These are phyloP conservation scores for Rhytidhysteron rufulum DNA, from an alignment of 2,329 filamentous ascomycete species.

Conservation along the genomic window DNA sequence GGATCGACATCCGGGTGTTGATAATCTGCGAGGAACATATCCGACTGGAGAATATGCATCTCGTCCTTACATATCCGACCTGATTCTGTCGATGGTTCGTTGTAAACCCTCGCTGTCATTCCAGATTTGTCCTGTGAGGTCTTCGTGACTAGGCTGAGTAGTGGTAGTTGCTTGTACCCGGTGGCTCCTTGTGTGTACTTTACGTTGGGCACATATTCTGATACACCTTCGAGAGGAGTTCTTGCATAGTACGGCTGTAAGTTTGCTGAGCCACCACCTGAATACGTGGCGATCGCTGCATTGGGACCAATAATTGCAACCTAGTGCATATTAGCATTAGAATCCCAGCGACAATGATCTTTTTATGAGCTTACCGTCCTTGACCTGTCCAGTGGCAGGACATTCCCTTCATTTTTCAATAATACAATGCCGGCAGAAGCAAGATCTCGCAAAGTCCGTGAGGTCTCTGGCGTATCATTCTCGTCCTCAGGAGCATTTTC, in stretches of 20 bases:
- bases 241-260: conserved; percentile 1
- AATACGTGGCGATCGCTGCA: conserved; percentile 43
- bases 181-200: conserved; percentile 61
- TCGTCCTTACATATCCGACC: conserved; percentile 6
- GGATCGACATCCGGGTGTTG: conserved; percentile 4
- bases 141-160: not conserved
- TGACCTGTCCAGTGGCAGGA: conserved; percentile 62
- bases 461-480: conserved; percentile 59
- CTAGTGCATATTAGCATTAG: not conserved
- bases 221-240: not conserved
- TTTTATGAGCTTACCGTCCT: conserved; percentile 46
- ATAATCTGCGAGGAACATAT: conserved; percentile 10
- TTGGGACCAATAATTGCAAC: conserved; percentile 69
- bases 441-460: conserved; percentile 60
- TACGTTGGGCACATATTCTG: conserved; percentile 4
- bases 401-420: conserved; percentile 64
- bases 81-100: conserved; percentile 1
- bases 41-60: conserved; percentile 4
- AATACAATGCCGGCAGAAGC: conserved; percentile 67
- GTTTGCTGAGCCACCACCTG: conserved; percentile 5
- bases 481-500: conserved; percentile 55
- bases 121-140: not conserved
- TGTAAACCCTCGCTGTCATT: conserved; percentile 7
- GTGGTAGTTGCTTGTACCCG: conserved; percentile 54
- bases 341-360: not conserved